Base-by-base conservation (phyloP, 2,329 filamentous ascomycete species). In the Calonectria henricotiae region DNA sequence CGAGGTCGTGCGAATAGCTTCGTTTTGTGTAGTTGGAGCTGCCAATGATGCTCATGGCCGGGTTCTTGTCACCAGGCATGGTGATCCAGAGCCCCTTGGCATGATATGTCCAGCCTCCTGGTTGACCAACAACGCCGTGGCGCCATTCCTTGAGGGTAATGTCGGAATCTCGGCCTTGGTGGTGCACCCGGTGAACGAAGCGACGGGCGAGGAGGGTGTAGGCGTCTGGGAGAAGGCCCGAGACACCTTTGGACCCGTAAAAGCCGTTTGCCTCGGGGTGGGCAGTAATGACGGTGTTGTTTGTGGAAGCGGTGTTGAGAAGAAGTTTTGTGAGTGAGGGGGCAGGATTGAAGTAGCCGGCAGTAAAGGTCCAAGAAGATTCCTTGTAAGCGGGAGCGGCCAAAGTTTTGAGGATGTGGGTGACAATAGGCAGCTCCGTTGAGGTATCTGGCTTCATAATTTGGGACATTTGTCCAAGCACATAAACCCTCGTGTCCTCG, bases 271-370 rank as follows among this genome's bases (percentile, higher is more conserved):
- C 96, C 82, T 94, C 92, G 0, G 96, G 96, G 0, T 94, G 95
- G 2, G 96, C 96, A 0, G 96, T 98, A 65, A 99, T 92, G 25
- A 99, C 93, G 0, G 93, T 95, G 71, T 94, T 96, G 47, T 86
- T 87, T 1, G 84, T 82, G 0, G 92, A 93, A 1, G 91, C 89
- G 0, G 94, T 95, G 7, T 88, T 86, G 37, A 99, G 90, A 0
- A 99, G 87, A 0, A 98, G 89, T 44, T 91, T 89, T 2, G 94
- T 95, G 23, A 98, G 89, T 4, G 92, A 91, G 0, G 95, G 93
- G 7, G 95, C 95, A 67, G 97, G 97, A 84, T 99, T 99, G 85
- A 99, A 99, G 84, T 99, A 99, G 63, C 96, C 96, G 0, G 96
- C 96, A 0, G 96, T 98, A 81, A 99, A 98, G 0, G 94, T 96